These are phyloP conservation scores for Lathyrus oleraceus DNA, from an alignment of 306 rosid genomes.

Conservation along the genomic window DNA sequence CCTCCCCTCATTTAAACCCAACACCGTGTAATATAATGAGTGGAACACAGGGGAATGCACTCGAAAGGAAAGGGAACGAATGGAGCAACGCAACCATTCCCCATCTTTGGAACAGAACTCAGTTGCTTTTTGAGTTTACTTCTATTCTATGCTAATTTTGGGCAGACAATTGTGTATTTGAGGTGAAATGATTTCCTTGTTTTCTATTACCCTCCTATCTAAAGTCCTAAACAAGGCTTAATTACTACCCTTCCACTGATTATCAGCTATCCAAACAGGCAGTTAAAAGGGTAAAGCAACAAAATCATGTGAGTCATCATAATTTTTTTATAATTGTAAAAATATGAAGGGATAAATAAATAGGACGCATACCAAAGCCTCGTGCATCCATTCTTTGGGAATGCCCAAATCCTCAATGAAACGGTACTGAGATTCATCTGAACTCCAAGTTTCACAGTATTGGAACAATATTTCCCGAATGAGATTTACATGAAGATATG, in stretches of 20 bases:
- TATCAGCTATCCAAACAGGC: constrained; percentile 9
- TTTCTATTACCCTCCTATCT: neutral
- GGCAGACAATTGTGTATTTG: neutral
- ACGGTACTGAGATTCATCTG: constrained; percentile 66
- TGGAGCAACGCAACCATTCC: neutral
- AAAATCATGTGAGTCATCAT: constrained; percentile 16
- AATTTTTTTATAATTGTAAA: neutral
- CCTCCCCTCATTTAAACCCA: neutral
- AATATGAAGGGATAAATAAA: constrained; percentile 3
- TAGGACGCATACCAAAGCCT: constrained; percentile 75
- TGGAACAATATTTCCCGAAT: constrained; percentile 93
- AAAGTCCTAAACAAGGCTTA: neutral
- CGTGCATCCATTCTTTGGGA: constrained; percentile 87
- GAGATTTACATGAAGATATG: constrained; percentile 75
- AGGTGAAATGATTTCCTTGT: neutral
- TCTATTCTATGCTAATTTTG: neutral
- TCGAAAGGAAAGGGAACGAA: neutral
- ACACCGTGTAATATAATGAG: neutral
- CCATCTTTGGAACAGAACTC: neutral
- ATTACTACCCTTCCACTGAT: neutral
- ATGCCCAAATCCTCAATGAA: constrained; percentile 86
- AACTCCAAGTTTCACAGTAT: constrained; percentile 96
- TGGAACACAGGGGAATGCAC: neutral
- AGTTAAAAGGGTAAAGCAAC: constrained; percentile 18
- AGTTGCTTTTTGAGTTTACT: neutral